phyloP scores from a whole-genome alignment of 768 basidiomycete genomes.

The Leccinum uliginosum region DNA sequence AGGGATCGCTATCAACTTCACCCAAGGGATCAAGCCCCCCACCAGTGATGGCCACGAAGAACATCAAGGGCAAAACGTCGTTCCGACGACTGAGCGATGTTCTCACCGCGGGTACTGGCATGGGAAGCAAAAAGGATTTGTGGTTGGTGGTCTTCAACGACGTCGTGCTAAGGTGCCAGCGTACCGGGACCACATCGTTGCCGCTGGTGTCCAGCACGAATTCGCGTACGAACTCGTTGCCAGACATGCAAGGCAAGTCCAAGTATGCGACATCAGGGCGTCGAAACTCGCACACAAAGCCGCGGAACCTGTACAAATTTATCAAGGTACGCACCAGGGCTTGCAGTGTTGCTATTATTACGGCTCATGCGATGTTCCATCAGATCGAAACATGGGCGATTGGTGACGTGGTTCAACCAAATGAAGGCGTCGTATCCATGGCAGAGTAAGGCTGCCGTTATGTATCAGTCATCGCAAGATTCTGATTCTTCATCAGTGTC shows the following conservation, averaged over 20 bases:
- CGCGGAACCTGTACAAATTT: slow-evolving; percentile 92
- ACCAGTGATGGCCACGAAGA: slow-evolving; percentile 40
- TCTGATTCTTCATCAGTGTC: slow-evolving; percentile 42
- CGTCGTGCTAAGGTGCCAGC: slow-evolving; percentile 87
- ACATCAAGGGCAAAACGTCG: slow-evolving; percentile 76
- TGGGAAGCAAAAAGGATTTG: slow-evolving; percentile 74
- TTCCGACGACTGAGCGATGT: slow-evolving; percentile 90
- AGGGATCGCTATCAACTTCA: slow-evolving; percentile 16
- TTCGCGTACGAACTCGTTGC: slow-evolving; percentile 69
- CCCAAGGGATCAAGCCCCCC: slow-evolving; percentile 33
- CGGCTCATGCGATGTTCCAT: slow-evolving; percentile 6
- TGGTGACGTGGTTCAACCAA: slow-evolving; percentile 68
- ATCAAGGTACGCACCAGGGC: slow-evolving; percentile 56
- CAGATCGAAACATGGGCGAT: slow-evolving; percentile 89
- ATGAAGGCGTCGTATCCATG: slow-evolving; percentile 82
- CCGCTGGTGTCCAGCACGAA: slow-evolving; percentile 67
- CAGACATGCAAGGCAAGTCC: slow-evolving; percentile 78
- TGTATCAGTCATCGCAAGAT: neutral
- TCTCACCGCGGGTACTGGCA: slow-evolving; percentile 52
- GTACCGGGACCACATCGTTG: slow-evolving; percentile 83
- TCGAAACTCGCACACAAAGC: slow-evolving; percentile 69
- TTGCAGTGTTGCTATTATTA: neutral
- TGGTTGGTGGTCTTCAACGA: slow-evolving; percentile 98
- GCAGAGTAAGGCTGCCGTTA: slow-evolving; percentile 64
- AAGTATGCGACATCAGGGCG: slow-evolving; percentile 84